Base-by-base conservation (phyloP, 2,329 filamentous ascomycete species). In the Trichoderma gracile region DNA sequence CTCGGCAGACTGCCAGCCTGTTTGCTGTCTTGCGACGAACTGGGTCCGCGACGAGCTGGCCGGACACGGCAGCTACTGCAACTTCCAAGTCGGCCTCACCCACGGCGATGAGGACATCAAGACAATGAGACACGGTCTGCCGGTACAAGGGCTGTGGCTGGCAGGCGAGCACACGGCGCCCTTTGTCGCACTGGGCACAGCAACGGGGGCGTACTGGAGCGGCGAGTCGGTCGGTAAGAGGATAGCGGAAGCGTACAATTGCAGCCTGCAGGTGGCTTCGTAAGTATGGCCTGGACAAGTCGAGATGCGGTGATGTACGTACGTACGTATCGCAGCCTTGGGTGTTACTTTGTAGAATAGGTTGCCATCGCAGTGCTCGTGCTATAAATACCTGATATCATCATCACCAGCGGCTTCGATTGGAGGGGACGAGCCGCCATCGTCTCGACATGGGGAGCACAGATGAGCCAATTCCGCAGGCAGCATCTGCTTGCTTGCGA, bases 101-200 rank as follows among this genome's bases (percentile, higher is more conserved):
- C 80, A 86, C 6, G 91, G 88, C 0, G 91, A 93, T 69, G 79
- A 81, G 64, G 90, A 96, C 73, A 86, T 97, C 54, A 84, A 89
- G 55, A 76, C 74, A 3, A 84, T 92, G 77, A 79, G 87, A 2
- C 77, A 83, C 46, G 88, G 89, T 0, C 69, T 90, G 68, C 88
- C 87, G 0, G 86, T 86, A 14, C 79, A 86, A 23, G 87, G 90
- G 0, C 73, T 97, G 9, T 97, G 93, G 93, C 81, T 97, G 68
- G 93, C 93, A 0, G 93, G 93, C 0, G 93, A 97, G 77, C 93
- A 97, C 77, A 96, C 92, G 23, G 89, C 92, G 62, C 93, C 93
- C 5, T 96, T 97, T 78, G 88, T 96, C 30, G 93, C 91, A 12
- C 76, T 97, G 67, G 94, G 93, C 0, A 97, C 93, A 5, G 90